A percentile compares a stretch with the other conserved stretches of the same genome.
Evolutionary conservation across 495 filamentous ascomycete genomes (phyloP).

Genomic region (Penicillium waksmanii): DNA sequence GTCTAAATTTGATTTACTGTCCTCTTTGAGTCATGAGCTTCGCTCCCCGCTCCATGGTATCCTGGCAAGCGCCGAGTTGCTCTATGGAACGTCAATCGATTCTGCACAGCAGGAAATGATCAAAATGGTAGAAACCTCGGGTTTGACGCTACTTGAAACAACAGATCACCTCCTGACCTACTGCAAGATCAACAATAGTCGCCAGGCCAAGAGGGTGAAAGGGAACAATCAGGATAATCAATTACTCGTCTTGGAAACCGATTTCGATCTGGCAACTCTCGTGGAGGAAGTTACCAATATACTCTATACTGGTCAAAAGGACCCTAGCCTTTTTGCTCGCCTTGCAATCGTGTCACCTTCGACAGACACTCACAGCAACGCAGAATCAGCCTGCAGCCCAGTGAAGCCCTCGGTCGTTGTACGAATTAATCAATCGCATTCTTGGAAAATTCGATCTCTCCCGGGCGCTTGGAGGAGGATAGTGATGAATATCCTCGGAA

Average conservation of each 20-base stretch:
- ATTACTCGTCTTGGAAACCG: conserved; percentile 27
- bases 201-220: conserved; percentile 12
- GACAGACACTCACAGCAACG: neutral
- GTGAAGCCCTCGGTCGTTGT: conserved; percentile 51
- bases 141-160: conserved; percentile 68
- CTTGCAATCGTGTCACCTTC: neutral
- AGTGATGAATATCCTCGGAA: conserved; percentile 74
- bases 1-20: conserved; percentile 72
- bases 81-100: conserved; percentile 58
- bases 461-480: conserved; percentile 67
- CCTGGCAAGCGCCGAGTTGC: conserved; percentile 64
- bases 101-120: conserved; percentile 59
- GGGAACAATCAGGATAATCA: conserved; percentile 8
- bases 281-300: conserved; percentile 64
- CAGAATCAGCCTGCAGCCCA: neutral
- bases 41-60: conserved; percentile 73
- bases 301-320: conserved; percentile 52
- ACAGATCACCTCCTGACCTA: conserved; percentile 69
- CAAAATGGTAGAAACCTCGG: conserved; percentile 66
- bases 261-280: conserved; percentile 51
- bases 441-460: conserved; percentile 60
- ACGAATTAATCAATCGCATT: conserved; percentile 53
- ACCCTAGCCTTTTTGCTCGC: conserved; percentile 2
- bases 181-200: conserved; percentile 56
- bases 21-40: conserved; percentile 74